Evolutionary conservation across 2,329 filamentous ascomycete genomes (phyloP).

Genomic region (Calonectria fujianensis): DNA sequence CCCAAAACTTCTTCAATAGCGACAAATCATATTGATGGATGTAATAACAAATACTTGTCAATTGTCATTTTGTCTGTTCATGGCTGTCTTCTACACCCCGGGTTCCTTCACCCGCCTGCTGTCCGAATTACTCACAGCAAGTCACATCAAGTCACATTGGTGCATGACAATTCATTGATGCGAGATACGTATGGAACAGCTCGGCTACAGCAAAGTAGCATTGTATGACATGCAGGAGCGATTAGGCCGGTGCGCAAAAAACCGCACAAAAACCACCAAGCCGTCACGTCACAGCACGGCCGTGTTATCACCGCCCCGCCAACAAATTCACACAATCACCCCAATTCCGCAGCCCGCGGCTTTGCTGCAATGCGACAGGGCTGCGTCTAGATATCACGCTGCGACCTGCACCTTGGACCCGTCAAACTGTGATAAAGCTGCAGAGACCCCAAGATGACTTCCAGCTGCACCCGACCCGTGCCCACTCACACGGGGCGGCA

Average conservation of each 20-base stretch:
- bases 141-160: neutral
- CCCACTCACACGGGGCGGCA: neutral
- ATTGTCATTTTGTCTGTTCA: neutral
- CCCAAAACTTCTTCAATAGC: neutral
- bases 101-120: neutral
- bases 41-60: neutral
- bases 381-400: neutral
- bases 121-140: neutral
- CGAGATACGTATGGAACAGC: neutral
- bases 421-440: slow-evolving; percentile 6
- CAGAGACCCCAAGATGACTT: neutral
- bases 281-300: neutral
- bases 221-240: slow-evolving; percentile 23
- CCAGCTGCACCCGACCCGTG: neutral
- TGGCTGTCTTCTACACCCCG: neutral
- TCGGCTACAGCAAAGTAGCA: slow-evolving; percentile 15
- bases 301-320: slow-evolving; percentile 14
- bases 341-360: neutral
- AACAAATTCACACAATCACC: neutral
- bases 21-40: neutral
- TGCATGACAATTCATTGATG: neutral
- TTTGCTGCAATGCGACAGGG: slow-evolving; percentile 9
- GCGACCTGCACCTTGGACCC: slow-evolving; percentile 8
- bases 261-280: neutral
- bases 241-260: neutral